Evolutionary conservation across 106 monocot genomes (phyloP), one percentile per base, ranked within the genome.

Genomic region (Allium sativum): DNA sequence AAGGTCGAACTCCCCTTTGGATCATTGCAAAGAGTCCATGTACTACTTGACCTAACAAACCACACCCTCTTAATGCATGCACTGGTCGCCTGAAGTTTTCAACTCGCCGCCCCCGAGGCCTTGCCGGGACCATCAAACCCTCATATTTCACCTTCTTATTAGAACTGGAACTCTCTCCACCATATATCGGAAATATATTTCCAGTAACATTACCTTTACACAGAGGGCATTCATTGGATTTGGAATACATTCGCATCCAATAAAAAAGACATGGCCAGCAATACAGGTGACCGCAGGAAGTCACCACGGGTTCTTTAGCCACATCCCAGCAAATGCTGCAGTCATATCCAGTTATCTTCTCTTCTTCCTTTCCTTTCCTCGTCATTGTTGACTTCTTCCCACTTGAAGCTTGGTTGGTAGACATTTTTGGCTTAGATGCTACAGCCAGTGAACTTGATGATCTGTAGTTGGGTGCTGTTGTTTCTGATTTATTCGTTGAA

Each of bases 301-400:
- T 64, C 31, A 64, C 64, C 7, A 64, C 64, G 1, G 64, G 47
- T 18, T 50, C 64, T 40, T 64, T 64, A 6, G 64, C 47, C 21
- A 64, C 7, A 45, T 64, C 64, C 13, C 48, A 51, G 31, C 64
- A 64, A 19, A 64, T 51, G 14, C 50, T 64, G 64, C 64, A 64
- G 14, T 51, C 64, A n/a, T 50, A 64, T 4, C 21, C 62, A 20
- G 62, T 12, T 20, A 19, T 20, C 12, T 22, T 22, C 22, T 13
- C 0, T 1, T 14, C 21, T 11, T 12, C 48, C 44, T 48, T 48
- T 21, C 46, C 62, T 20, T 62, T 48, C n/a, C 21, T 41, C 47
- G 19, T 48, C 42, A 43, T 44, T 0, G 60, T 6, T 13, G 20
- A 62, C 3, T 22, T 22, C 22, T 22, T 22, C 3, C 2, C 22